Evolutionary conservation across 148 eudicot genomes (phyloP).

Genomic region (Agrostemma githago): DNA sequence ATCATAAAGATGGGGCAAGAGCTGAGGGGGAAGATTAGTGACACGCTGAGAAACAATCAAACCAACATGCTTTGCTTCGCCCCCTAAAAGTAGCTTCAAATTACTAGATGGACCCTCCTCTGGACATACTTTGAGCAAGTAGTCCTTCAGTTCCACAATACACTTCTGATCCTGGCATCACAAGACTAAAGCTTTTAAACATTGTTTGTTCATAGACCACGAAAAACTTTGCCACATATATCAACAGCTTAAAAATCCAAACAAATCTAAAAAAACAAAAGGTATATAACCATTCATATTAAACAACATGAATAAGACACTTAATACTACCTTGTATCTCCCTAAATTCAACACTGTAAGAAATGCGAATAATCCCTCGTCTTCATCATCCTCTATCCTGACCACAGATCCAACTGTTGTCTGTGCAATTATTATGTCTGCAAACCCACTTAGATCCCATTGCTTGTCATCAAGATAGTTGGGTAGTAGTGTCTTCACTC

Average conservation of each 20-base stretch:
- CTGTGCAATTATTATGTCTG: conserved; percentile 73
- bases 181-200: conserved; percentile 10
- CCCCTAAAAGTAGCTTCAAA: conserved; percentile 46
- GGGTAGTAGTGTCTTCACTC: conserved; percentile 71
- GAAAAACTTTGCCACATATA: not conserved
- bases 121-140: conserved; percentile 49
- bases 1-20: conserved; percentile 84
- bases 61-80: conserved; percentile 58
- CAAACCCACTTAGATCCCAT: conserved; percentile 92
- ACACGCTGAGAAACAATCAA: conserved; percentile 85
- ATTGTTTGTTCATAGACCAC: not conserved
- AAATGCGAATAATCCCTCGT: conserved; percentile 63
- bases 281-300: not conserved
- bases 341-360: conserved; percentile 71
- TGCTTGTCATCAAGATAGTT: conserved; percentile 58
- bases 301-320: not conserved
- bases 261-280: not conserved
- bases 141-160: conserved; percentile 59
- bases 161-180: conserved; percentile 61
- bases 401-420: conserved; percentile 87
- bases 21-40: conserved; percentile 91
- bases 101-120: conserved; percentile 30
- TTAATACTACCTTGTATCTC: conserved; percentile 59
- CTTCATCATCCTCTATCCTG: conserved; percentile 86
- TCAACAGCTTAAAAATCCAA: no score